phyloP scores from a whole-genome alignment of 1,284 basidiomycete genomes.

The Wolfiporia cocos region DNA sequence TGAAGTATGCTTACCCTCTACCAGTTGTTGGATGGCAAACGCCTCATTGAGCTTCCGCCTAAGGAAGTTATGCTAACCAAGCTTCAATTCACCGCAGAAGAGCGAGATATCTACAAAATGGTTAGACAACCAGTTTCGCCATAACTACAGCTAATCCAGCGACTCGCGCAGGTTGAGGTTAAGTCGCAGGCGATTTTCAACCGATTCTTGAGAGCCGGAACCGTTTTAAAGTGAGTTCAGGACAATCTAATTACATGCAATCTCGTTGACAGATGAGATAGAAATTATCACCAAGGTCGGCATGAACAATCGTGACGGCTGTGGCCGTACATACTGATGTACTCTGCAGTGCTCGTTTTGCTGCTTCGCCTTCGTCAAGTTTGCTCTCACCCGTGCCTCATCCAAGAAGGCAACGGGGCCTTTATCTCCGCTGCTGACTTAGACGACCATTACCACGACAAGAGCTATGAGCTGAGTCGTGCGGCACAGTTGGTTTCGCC shows the following conservation, averaged over 20 bases:
- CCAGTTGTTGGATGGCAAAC: slow-evolving; percentile 47
- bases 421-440: slow-evolving; percentile 34
- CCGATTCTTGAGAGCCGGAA: slow-evolving; percentile 46
- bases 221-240: slow-evolving; percentile 42
- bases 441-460: slow-evolving; percentile 22
- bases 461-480: slow-evolving; percentile 12
- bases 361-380: slow-evolving; percentile 60
- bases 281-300: slow-evolving; percentile 5
- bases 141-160: background rate
- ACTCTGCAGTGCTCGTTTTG: slow-evolving; percentile 35
- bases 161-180: slow-evolving; percentile 42
- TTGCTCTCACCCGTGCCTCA: slow-evolving; percentile 58
- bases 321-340: background rate
- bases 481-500: slow-evolving; percentile 37
- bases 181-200: slow-evolving; percentile 54
- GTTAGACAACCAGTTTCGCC: slow-evolving; percentile 19
- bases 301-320: background rate
- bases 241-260: too few species aligned
- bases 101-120: slow-evolving; percentile 52
- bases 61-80: slow-evolving; percentile 51
- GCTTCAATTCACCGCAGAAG: slow-evolving; percentile 50
- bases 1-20: background rate
- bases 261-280: too few species aligned
- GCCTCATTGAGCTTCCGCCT: slow-evolving; percentile 47
- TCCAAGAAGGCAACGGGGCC: slow-evolving; percentile 44